Evolutionary conservation across 306 rosid genomes (phyloP), one percentile per base, ranked within the genome.

Genomic region (Hippophae tibetana): DNA sequence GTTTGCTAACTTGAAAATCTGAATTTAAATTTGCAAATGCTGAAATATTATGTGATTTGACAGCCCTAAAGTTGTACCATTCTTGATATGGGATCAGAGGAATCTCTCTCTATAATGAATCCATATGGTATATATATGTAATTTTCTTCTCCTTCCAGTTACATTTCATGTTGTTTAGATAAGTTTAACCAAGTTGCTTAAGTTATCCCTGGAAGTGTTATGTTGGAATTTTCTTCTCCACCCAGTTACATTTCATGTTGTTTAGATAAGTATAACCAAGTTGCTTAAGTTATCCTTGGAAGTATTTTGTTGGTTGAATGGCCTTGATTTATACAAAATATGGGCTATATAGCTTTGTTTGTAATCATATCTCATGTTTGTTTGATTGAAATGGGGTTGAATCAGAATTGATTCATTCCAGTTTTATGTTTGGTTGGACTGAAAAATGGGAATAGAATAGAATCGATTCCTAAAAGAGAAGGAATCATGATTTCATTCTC

Each of bases 41-140:
- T 66, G 38, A 13, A 14, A 42, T 70, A 69, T 65, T 54, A 63
- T 48, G 51, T 43, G 54, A 14, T 43, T 10, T 44, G 67, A 60
- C 14, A 42, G 62, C 51, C 50, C 40, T 47, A 60, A 31, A 72
- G 52, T 45, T 48, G 58, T 72, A 3, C 13, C 49, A 31, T 38
- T 10, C 6, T 14, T 46, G 18, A 23, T 45, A 52, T 41, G 14
- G 53, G 56, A 58, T 47, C 58, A 63, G 60, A 31, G 44, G 40
- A 49, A 12, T 49, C 53, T 49, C 4, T 13, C 18, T 8, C 14
- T 54, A 47, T 46, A 8, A 13, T 12, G 11, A 7, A 57, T 11
- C 57, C 18, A 14, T 49, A 9, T 12, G 51, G 27, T 40, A 67
- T 58, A 13, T 48, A 6, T 49, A 13, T 12, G 8, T 6, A 49